Base-by-base conservation (phyloP, 495 filamentous ascomycete species). In the Aspergillus egyptiacus region DNA sequence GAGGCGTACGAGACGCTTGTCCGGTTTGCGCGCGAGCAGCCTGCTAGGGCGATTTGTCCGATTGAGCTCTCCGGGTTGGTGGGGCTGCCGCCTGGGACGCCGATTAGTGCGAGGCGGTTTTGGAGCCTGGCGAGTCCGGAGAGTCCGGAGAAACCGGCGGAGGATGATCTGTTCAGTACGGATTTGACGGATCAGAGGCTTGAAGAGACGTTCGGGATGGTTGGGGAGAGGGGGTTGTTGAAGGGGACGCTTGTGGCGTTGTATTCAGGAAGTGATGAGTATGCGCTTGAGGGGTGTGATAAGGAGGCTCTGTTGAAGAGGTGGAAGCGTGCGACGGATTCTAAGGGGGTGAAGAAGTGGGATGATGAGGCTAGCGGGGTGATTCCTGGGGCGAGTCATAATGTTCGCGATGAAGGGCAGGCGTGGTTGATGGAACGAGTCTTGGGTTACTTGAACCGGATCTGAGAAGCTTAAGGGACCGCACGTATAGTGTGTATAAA, bases 131-230 rank as follows among this genome's bases (percentile, higher is more conserved):
- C 73, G 6, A 81, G 75, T 31, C 72, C 74, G 1, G 74, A 75
- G 20, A 71, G 67, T 37, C 66, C 77, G 22, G 57, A 80, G 64
- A 51, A 63, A 23, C 74, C 70, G 5, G 84, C 87, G 10, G 83
- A 84, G 38, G 91, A 98, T 66, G 93, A 97, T 63, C 85, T 86
- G 53, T 98, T 96, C 68, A 87, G 84, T 49, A 85, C 85, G 6
- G 87, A 91, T 62, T 67, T 95, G 36, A 60, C 64, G 0, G 82
- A 87, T 38, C 65, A 77, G 39, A 64, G 74, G 44, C 64, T 90
- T 34, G 43, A 51, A 35, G 56, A 67, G 34, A 86, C 76, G 20
- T 96, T 93, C 76, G 87, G 87, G 1, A 61, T 41, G 45, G 66
- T 86, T 32, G 72, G 72, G 20, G 51, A 74, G 43, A 56, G 71